Conservation (phyloP, 768 basidiomycete genomes). For the Suillus spraguei region DNA sequence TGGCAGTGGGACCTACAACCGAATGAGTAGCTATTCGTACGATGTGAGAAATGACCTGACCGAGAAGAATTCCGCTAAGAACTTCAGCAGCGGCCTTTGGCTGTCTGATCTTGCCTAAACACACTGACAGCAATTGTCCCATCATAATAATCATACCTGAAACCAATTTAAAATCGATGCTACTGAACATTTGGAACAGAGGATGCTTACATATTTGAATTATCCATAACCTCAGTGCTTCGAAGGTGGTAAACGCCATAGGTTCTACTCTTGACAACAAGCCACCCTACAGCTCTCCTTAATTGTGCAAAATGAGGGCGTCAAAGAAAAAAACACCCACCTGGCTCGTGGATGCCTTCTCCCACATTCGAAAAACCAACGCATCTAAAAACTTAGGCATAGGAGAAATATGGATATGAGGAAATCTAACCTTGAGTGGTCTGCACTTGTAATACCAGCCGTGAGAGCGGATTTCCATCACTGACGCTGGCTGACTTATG, state of each 20-base stretch:
- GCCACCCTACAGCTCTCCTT: constrained; percentile 55
- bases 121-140: constrained; percentile 72
- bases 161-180: neutral
- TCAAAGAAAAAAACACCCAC: neutral
- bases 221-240: constrained; percentile 79
- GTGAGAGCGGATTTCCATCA: neutral
- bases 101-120: constrained; percentile 74
- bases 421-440: neutral
- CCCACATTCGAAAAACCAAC: neutral
- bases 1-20: constrained; percentile 45
- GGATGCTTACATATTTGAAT: constrained; percentile 69
- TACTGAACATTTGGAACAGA: constrained; percentile 6
- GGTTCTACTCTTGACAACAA: constrained; percentile 78
- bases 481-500: neutral
- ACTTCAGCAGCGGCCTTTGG: constrained; percentile 87
- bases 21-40: constrained; percentile 40
- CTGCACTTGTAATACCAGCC: neutral
- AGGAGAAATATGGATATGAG: neutral
- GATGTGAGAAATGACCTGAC: constrained; percentile 33
- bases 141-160: constrained; percentile 81
- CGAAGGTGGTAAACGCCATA: constrained; percentile 51
- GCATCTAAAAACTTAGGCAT: neutral
- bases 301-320: neutral
- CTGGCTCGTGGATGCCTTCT: neutral
- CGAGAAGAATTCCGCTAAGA: constrained; percentile 85